Percentiles rank a stretch among this genome's conserved stretches.
These are phyloP conservation scores for Adiantum capillusveneris DNA, from an alignment of 75 land plant genomes.

Conservation along the genomic window DNA sequence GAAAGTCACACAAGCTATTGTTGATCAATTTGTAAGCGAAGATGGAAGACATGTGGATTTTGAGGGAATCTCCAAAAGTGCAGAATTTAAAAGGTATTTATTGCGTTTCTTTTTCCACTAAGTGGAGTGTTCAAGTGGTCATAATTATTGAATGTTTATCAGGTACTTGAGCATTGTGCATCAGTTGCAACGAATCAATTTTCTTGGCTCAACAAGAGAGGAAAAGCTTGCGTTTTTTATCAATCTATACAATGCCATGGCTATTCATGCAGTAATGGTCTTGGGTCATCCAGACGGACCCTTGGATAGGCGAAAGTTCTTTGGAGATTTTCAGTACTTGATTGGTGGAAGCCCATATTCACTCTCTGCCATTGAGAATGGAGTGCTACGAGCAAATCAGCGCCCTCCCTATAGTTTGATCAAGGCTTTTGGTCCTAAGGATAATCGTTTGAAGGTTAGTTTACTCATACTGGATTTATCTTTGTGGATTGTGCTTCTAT, in stretches of 20 bases:
- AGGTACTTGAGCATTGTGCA: slow-evolving; percentile 53
- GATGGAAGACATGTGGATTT: slow-evolving; percentile 58
- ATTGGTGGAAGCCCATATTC: slow-evolving; percentile 70
- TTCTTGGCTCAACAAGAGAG: slow-evolving; percentile 27
- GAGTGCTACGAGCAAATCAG: slow-evolving; percentile 59
- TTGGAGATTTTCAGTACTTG: slow-evolving; percentile 54
- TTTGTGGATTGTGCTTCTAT: too few relatives aligned
- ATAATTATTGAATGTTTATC: background rate
- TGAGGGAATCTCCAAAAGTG: slow-evolving; percentile 43
- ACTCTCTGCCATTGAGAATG: slow-evolving; percentile 51
- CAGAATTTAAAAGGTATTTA: slow-evolving; percentile 66
- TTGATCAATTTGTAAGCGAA: slow-evolving; percentile 55
- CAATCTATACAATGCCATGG: slow-evolving; percentile 75
- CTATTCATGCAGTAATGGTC: slow-evolving; percentile 60
- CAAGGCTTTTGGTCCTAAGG: slow-evolving; percentile 40
- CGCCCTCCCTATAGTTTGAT: slow-evolving; percentile 52
- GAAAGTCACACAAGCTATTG: slow-evolving; percentile 57
- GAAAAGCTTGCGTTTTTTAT: slow-evolving; percentile 59
- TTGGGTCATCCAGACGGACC: slow-evolving; percentile 51
- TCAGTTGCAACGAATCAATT: slow-evolving; percentile 60
- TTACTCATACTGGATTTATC: background rate
- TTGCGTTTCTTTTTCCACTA: background rate
- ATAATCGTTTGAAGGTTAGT: slow-evolving; percentile 50
- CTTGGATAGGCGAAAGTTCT: slow-evolving; percentile 50
- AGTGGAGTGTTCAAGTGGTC: background rate